These are phyloP conservation scores for Apophysomyces variabilis DNA, from an alignment of 371 early-diverging fungal species.

Conservation along the genomic window DNA sequence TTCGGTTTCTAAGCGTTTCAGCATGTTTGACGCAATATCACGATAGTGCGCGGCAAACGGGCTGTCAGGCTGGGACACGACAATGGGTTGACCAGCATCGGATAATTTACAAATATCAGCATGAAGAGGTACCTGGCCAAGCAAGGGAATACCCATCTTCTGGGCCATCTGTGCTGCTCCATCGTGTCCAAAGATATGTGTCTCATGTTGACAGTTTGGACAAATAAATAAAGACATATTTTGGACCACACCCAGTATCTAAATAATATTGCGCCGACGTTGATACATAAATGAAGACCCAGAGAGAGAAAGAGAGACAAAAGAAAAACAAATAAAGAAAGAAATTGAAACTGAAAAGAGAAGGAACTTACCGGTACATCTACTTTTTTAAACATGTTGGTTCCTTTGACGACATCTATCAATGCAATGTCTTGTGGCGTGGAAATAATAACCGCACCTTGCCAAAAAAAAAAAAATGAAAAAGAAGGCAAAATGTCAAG, in stretches of 20 bases:
- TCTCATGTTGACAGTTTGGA: constrained; percentile 77
- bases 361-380: constrained; percentile 71
- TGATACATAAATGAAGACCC: no score
- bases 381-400: constrained; percentile 84
- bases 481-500: not conserved
- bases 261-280: not conserved
- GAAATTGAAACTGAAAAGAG: not conserved
- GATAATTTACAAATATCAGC: constrained; percentile 73
- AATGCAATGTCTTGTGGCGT: constrained; percentile 92
- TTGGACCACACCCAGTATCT: constrained; percentile 90
- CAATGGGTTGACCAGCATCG: constrained; percentile 82
- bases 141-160: constrained; percentile 63
- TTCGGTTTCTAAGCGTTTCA: constrained; percentile 31
- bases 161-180: constrained; percentile 67
- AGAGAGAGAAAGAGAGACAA: no score
- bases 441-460: constrained; percentile 85
- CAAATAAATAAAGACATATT: constrained; percentile 90
- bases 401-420: constrained; percentile 82
- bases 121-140: constrained; percentile 84
- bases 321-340: not conserved
- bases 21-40: constrained; percentile 64
- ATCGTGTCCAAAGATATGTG: constrained; percentile 81
- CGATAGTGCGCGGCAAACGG: constrained; percentile 64
- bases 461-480: no score
- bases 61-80: constrained; percentile 70